These are phyloP conservation scores for Selenicereus undatus DNA, from an alignment of 148 eudicot species.

Conservation along the genomic window DNA sequence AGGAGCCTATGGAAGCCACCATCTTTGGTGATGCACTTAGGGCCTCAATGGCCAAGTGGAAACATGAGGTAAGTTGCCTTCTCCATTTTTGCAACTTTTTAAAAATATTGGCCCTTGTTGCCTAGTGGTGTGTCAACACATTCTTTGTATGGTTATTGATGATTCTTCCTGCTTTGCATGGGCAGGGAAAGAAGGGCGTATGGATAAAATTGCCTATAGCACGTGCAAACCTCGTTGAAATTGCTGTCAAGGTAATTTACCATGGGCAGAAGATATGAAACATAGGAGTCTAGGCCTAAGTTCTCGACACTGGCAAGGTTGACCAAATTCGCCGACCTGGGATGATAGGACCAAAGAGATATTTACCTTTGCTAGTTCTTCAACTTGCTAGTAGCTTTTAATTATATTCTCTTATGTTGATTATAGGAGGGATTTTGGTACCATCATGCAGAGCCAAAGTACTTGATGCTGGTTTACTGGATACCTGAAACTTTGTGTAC, in stretches of 20 bases:
- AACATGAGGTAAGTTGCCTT: constrained; percentile 9
- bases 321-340: not conserved
- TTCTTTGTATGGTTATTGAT: not conserved
- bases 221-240: constrained; percentile 64
- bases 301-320: not conserved
- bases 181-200: constrained; percentile 75
- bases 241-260: constrained; percentile 56
- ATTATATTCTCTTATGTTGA: constrained; percentile 25
- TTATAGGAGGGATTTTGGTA: constrained; percentile 77
- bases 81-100: not conserved
- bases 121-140: not conserved
- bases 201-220: constrained; percentile 75
- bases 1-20: constrained; percentile 53
- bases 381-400: constrained; percentile 1
- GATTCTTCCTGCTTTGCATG: constrained; percentile 5
- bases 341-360: not conserved
- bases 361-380: not conserved
- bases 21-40: constrained; percentile 44
- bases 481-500: constrained; percentile 56
- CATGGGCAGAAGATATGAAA: not conserved
- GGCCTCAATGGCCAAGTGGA: constrained; percentile 48
- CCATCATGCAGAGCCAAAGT: constrained; percentile 81
- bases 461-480: constrained; percentile 86
- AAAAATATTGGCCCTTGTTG: not conserved
- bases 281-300: not conserved